phyloP scores from a whole-genome alignment of 2,329 filamentous ascomycete species.

The Colletotrichum orchidophilum region DNA sequence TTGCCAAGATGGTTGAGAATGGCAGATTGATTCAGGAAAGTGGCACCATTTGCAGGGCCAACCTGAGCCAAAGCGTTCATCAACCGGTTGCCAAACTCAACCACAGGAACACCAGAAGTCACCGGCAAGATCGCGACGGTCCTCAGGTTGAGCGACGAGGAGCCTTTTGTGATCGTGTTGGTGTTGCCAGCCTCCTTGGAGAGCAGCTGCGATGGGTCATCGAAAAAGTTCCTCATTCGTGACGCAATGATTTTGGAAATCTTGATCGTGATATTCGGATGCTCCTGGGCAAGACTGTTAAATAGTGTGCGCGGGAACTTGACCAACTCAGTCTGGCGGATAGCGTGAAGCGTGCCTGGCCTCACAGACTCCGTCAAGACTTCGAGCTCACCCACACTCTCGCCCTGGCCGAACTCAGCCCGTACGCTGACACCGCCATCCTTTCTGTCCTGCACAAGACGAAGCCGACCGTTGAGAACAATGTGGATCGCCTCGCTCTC shows the following conservation, averaged over 20 bases:
- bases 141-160: slow-evolving; percentile 89
- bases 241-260: slow-evolving; percentile 98
- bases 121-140: slow-evolving; percentile 94
- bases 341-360: slow-evolving; percentile 93
- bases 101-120: slow-evolving; percentile 88
- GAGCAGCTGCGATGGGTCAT: slow-evolving; percentile 77
- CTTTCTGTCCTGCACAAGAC: slow-evolving; percentile 83
- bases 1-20: slow-evolving; percentile 95
- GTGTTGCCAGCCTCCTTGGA: slow-evolving; percentile 69
- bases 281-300: slow-evolving; percentile 96
- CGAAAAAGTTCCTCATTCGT: slow-evolving; percentile 88
- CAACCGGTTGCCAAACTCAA: slow-evolving; percentile 91
- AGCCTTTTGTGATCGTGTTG: slow-evolving; percentile 71
- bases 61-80: slow-evolving; percentile 91
- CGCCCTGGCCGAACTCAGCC: slow-evolving; percentile 95
- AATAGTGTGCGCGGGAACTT: slow-evolving; percentile 96
- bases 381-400: slow-evolving; percentile 96
- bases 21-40: slow-evolving; percentile 89
- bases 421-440: slow-evolving; percentile 86
- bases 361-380: slow-evolving; percentile 93
- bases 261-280: slow-evolving; percentile 98
- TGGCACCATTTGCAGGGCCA: slow-evolving; percentile 88
- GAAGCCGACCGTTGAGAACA: slow-evolving; percentile 90
- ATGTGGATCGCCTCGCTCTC: slow-evolving; percentile 99
- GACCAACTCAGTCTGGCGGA: slow-evolving; percentile 94